Evolutionary conservation across 192 early-diverging fungal species (phyloP).

Genomic region (Coemansia sp.): DNA sequence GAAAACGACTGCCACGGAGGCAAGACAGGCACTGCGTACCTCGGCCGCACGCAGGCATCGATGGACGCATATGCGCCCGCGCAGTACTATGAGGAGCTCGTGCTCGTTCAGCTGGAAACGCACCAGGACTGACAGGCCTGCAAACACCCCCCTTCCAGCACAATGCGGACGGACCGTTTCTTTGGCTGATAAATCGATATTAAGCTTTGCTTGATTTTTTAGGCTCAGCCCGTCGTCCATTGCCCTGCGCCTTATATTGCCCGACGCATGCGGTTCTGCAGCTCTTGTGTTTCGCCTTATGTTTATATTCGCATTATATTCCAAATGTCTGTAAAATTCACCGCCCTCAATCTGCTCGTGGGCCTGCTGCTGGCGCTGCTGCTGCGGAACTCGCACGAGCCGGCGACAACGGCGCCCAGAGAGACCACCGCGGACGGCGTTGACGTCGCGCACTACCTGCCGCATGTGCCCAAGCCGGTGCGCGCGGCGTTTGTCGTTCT

Average conservation of each 20-base stretch:
- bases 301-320: no score
- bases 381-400: neutral
- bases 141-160: no score
- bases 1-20: slow-evolving; percentile 68
- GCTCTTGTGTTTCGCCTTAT: no score
- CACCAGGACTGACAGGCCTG: slow-evolving; percentile 14
- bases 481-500: slow-evolving; percentile 76
- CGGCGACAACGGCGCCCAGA: neutral
- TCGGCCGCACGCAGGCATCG: slow-evolving; percentile 11
- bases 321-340: slow-evolving; percentile 4
- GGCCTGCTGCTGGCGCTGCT: slow-evolving; percentile 25
- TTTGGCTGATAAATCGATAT: no score
- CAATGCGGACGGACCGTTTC: no score
- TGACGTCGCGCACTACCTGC: slow-evolving; percentile 12
- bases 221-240: no score
- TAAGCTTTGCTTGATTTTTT: no score
- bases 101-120: slow-evolving; percentile 38
- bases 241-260: no score
- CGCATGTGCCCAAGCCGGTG: slow-evolving; percentile 19
- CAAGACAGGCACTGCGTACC: slow-evolving; percentile 20
- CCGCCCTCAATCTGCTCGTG: slow-evolving; percentile 17
- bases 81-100: slow-evolving; percentile 37
- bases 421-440: slow-evolving; percentile 7
- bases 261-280: no score
- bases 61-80: slow-evolving; percentile 16